These are phyloP conservation scores for Mucor mucedo DNA, from an alignment of 371 early-diverging fungal species.

Conservation along the genomic window DNA sequence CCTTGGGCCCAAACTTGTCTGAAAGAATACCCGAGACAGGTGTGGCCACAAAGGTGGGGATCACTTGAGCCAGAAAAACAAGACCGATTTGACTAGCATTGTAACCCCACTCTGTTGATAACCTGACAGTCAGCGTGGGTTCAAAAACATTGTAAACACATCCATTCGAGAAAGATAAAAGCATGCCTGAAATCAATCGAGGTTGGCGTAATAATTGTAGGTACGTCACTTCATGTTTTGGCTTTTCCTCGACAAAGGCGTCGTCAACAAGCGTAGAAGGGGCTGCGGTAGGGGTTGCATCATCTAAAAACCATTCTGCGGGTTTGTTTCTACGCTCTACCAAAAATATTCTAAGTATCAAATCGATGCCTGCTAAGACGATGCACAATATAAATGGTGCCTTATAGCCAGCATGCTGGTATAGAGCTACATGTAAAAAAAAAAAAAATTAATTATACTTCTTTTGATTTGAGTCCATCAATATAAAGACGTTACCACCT, in stretches of 20 bases:
- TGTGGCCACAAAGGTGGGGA: constrained; percentile 49
- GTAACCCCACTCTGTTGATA: constrained; percentile 46
- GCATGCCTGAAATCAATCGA: constrained; percentile 25
- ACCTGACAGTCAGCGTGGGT: constrained; percentile 50
- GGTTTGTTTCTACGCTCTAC: constrained; percentile 37
- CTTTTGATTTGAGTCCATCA: background rate
- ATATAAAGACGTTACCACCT: constrained; percentile 7
- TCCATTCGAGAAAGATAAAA: constrained; percentile 31
- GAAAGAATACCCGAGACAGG: constrained; percentile 52
- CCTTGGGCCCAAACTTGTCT: constrained; percentile 52
- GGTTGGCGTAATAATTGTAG: constrained; percentile 19
- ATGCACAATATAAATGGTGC: constrained; percentile 72
- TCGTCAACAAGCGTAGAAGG: background rate
- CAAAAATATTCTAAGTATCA: constrained; percentile 42
- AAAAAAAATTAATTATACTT: background rate
- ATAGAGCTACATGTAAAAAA: constrained; percentile 27
- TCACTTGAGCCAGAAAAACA: constrained; percentile 54
- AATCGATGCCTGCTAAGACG: constrained; percentile 54
- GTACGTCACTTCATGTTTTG: background rate
- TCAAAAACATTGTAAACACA: constrained; percentile 31
- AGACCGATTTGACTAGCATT: constrained; percentile 57
- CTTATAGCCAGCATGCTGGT: constrained; percentile 59
- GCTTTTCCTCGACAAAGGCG: background rate
- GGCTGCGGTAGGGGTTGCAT: constrained; percentile 16
- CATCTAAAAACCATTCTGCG: constrained; percentile 16